These are phyloP conservation scores for Phytophthora rubi DNA, from an alignment of 352 stramenopile species.

Conservation along the genomic window DNA sequence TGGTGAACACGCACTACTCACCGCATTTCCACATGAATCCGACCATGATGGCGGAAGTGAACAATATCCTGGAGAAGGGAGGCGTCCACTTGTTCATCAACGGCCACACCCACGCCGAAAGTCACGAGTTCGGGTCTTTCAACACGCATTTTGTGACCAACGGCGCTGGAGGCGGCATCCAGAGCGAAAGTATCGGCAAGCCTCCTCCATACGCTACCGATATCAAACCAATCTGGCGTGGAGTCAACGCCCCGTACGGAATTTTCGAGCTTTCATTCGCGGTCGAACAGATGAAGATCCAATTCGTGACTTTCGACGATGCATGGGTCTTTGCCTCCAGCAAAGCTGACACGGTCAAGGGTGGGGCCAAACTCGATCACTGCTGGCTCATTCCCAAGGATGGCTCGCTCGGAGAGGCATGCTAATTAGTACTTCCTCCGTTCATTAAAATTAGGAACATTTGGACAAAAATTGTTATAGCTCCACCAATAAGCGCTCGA, in stretches of 20 bases:
- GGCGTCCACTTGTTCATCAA: conserved; percentile 73
- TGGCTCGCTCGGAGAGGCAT: conserved; percentile 50
- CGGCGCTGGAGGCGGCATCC: conserved; percentile 70
- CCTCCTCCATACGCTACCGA: conserved; percentile 53
- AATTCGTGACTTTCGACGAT: conserved; percentile 75
- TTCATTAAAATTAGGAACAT: no score
- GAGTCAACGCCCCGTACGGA: conserved; percentile 63
- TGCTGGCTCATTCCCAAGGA: conserved; percentile 79
- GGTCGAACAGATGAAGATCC: conserved; percentile 58
- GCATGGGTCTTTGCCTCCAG: conserved; percentile 63
- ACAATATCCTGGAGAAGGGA: conserved; percentile 51
- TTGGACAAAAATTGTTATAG: no score
- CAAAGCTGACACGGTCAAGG: conserved; percentile 48
- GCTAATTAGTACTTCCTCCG: conserved; percentile 2
- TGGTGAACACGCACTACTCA: conserved; percentile 82
- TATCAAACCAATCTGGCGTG: conserved; percentile 61
- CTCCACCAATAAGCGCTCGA: no score
- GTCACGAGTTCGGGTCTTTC: conserved; percentile 69
- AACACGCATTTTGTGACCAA: conserved; percentile 84
- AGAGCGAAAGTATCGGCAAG: conserved; percentile 70
- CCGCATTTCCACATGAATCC: conserved; percentile 77
- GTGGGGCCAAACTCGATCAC: conserved; percentile 54
- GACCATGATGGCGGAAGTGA: conserved; percentile 72
- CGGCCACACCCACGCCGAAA: conserved; percentile 78
- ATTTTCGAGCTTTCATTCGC: conserved; percentile 78